phyloP scores from a whole-genome alignment of 352 stramenopile species.

The Peronosclerospora sorghi region DNA sequence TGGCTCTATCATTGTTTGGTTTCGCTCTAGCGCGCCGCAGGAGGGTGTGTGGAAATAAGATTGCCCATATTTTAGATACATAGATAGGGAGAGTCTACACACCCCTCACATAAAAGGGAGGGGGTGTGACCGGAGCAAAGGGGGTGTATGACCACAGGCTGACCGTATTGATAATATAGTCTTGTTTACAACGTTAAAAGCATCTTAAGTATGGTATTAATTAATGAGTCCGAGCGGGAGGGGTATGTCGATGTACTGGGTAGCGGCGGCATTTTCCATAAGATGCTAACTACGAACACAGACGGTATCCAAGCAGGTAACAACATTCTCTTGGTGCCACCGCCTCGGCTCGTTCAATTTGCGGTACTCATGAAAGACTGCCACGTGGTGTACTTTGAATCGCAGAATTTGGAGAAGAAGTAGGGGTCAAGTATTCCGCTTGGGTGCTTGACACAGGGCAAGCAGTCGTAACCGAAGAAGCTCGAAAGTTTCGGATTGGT shows the following conservation, averaged over 20 bases:
- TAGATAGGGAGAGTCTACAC: no score
- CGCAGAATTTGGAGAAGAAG: constrained; percentile 73
- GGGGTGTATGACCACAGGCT: no score
- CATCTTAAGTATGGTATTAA: constrained; percentile 23
- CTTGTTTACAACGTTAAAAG: no score
- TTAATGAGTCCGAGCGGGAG: constrained; percentile 33
- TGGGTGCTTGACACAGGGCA: constrained; percentile 34
- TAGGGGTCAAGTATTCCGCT: constrained; percentile 58
- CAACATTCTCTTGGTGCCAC: not conserved
- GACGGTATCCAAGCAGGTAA: constrained; percentile 61
- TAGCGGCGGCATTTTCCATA: constrained; percentile 72
- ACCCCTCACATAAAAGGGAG: no score
- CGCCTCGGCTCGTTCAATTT: not conserved
- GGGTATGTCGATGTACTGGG: constrained; percentile 69
- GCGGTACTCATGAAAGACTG: not conserved
- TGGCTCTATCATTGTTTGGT: no score
- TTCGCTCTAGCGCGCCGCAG: no score
- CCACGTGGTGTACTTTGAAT: not conserved
- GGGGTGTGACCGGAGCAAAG: no score
- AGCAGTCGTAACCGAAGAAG: constrained; percentile 32
- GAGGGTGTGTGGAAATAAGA: no score
- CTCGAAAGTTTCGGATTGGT: constrained; percentile 66
- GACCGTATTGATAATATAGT: no score
- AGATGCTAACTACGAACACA: constrained; percentile 33
- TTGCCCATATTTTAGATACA: no score